Percentiles rank a stretch among this genome's conserved stretches.
These are phyloP conservation scores for Trametes cingulata DNA, from an alignment of 768 basidiomycete genomes.

Conservation along the genomic window DNA sequence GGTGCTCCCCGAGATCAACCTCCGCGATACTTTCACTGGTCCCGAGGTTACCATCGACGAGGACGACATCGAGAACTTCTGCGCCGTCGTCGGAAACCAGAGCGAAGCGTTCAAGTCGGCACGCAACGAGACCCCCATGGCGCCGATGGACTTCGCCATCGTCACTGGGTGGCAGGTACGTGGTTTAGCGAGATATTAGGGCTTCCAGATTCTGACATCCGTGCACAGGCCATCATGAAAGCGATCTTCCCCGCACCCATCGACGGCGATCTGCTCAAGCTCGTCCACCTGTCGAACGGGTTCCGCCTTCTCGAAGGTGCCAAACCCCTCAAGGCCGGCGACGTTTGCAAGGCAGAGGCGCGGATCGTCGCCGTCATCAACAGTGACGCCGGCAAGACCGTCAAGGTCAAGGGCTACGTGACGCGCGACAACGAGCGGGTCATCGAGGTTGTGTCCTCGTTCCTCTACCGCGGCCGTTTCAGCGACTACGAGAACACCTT, in stretches of 20 bases:
- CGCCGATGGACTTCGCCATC: conserved; percentile 99
- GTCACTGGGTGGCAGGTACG: conserved; percentile 97
- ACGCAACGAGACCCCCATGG: conserved; percentile 68
- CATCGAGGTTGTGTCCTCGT: conserved; percentile 92
- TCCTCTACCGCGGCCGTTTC: conserved; percentile 96
- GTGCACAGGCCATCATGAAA: conserved; percentile 91
- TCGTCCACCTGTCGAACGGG: conserved; percentile 96
- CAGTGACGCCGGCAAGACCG: conserved; percentile 88
- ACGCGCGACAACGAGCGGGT: conserved; percentile 75
- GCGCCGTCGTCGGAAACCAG: conserved; percentile 90
- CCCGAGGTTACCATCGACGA: conserved; percentile 83
- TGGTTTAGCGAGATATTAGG: not conserved
- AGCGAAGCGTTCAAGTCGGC: conserved; percentile 85
- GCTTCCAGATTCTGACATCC: not conserved
- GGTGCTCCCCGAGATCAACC: conserved; percentile 71
- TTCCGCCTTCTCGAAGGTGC: conserved; percentile 87
- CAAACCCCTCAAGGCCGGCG: conserved; percentile 76
- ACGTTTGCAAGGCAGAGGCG: conserved; percentile 88
- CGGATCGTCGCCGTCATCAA: conserved; percentile 89
- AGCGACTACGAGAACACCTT: conserved; percentile 95
- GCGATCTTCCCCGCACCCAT: conserved; percentile 92
- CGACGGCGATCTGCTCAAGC: conserved; percentile 92
- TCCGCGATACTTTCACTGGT: conserved; percentile 81
- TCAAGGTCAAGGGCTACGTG: conserved; percentile 85
- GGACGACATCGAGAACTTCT: conserved; percentile 82